Base-by-base conservation (phyloP, 129 eudicot species). In the Helianthus tuberosus region DNA sequence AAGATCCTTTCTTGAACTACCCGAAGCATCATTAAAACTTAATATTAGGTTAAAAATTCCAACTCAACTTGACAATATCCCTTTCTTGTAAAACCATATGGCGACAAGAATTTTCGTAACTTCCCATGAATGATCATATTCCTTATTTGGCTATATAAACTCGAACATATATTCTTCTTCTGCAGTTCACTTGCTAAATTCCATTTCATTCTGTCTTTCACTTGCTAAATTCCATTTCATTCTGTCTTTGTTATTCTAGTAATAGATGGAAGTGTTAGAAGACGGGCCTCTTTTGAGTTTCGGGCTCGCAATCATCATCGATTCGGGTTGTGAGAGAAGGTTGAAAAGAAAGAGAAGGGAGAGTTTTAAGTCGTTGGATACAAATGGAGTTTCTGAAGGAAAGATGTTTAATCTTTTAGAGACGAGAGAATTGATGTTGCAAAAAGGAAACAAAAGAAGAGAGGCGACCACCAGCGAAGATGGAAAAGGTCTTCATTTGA, bases 401-500 rank as follows among this genome's bases (percentile, higher is more conserved):
- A 89, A 85, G 20, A 79, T 89, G 41, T 72, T 85, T n/a, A 41
- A 82, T 29, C 92, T 91, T 23, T 85, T 91, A 5, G 84, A 88
- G 65, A 70, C 64, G 12, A 85, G 98, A 48, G 90, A 89, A 57
- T 76, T 76, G 57, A 92, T 89, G 96, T 51, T 87, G 53, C 89
- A 75, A 38, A 75, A 78, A 39, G 83, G 81, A 15, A 73, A 61
- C 5, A 77, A 49, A 61, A 83, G 70, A 48, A 72, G 14, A 53
- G 77, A 48, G 59, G 67, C n/a, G 1, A 64, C 8, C 48, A 27
- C 15, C 13, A 17, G 43, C 0, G 82, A 80, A 69, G 88, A 81
- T 29, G 86, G 88, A 14, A 81, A 80, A 41, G 95, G 96, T 36
- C 88, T 87, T 46, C 96, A 80, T 48, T 69, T 89, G 84, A 87